Conservation (phyloP, 345 rosid species). For the Corymbia maculata region DNA sequence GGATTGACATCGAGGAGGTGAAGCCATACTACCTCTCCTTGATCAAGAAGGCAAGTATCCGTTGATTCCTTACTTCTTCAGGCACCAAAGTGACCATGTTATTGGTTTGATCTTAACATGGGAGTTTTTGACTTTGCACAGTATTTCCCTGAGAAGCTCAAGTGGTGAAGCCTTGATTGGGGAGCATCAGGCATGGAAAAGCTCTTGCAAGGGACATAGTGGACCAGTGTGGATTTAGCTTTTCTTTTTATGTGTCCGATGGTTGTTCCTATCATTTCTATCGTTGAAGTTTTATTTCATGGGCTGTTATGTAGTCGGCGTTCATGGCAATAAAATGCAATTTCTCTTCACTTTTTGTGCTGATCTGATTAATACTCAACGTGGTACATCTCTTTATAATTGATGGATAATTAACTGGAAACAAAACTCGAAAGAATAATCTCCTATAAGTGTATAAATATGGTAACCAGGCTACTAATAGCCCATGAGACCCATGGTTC, state of each 20-base stretch:
- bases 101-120: neutral
- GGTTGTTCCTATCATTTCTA: neutral
- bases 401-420: neutral
- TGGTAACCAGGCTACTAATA: neutral
- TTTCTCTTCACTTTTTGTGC: neutral
- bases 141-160: constrained; percentile 21
- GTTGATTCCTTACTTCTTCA: neutral
- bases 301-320: neutral
- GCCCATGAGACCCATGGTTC: neutral
- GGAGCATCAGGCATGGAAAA: neutral
- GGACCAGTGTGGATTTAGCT: neutral
- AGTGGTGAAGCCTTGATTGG: constrained; percentile 12
- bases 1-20: constrained; percentile 36
- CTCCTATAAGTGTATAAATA: no score
- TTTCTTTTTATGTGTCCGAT: neutral
- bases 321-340: neutral
- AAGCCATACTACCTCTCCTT: constrained; percentile 31
- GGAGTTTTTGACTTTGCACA: neutral
- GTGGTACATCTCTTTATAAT: neutral
- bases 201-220: neutral
- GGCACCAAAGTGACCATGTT: neutral
- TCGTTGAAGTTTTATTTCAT: neutral
- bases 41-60: constrained; percentile 23
- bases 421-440: neutral
- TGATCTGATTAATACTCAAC: neutral